These are phyloP conservation scores for Oryza longistaminata DNA, from an alignment of 176 grass and related monocot species.

Conservation along the genomic window DNA sequence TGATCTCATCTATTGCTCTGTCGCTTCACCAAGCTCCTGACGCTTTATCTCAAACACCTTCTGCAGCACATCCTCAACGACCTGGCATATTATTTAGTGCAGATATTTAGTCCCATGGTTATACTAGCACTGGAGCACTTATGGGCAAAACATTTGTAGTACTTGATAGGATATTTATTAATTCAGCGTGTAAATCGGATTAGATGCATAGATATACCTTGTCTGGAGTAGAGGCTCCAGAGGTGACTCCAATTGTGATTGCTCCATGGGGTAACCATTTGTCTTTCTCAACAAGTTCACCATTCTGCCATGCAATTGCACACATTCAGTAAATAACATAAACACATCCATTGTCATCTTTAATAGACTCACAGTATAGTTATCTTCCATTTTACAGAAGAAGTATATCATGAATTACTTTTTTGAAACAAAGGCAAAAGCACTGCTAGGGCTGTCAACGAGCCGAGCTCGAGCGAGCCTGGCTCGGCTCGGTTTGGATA, in stretches of 20 bases:
- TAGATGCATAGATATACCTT: conserved; percentile 46
- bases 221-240: conserved; percentile 92
- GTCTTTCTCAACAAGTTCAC: conserved; percentile 77
- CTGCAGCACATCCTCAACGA: conserved; percentile 73
- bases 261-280: conserved; percentile 77
- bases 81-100: conserved; percentile 25
- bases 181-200: neutral
- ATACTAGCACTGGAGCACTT: neutral
- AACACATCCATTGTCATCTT: no score
- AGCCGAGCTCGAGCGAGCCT: no score
- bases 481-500: no score
- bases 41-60: conserved; percentile 89
- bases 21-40: conserved; percentile 33
- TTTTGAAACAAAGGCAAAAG: no score
- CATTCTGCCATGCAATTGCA: conserved; percentile 54
- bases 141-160: no score
- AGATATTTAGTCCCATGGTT: neutral
- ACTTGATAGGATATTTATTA: no score
- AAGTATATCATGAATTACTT: no score
- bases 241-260: conserved; percentile 82
- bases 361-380: no score
- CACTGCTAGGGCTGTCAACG: no score
- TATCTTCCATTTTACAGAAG: no score
- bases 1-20: no score
- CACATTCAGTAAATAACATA: no score